Evolutionary conservation across 352 stramenopile species (phyloP).

Genomic region (Plasmopara muralis): DNA sequence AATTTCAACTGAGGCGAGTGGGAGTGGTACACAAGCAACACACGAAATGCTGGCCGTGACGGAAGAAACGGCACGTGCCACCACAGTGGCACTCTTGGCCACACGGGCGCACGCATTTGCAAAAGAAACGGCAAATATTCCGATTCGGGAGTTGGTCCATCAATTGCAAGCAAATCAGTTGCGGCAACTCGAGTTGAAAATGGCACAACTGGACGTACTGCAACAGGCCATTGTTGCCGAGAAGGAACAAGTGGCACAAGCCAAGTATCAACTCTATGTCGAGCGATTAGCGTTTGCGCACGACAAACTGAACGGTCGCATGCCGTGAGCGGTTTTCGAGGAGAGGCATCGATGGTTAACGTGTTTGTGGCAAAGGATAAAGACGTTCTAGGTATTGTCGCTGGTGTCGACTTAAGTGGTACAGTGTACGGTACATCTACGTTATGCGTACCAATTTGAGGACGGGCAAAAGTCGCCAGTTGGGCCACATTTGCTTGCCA

Average conservation of each 20-base stretch:
- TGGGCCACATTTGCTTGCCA: too few species aligned
- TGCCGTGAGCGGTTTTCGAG: background rate
- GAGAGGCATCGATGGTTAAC: too few species aligned
- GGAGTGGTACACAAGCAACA: slow-evolving; percentile 12
- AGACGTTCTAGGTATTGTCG: too few species aligned
- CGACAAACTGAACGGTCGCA: slow-evolving; percentile 33
- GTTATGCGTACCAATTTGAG: too few species aligned
- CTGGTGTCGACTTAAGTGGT: too few species aligned
- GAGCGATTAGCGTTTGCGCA: slow-evolving; percentile 57
- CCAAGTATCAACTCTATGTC: slow-evolving; percentile 68
- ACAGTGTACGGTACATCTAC: too few species aligned
- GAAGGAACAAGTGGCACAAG: slow-evolving; percentile 49
- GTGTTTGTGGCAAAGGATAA: too few species aligned
- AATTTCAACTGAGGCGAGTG: background rate
- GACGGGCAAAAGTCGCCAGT: too few species aligned
- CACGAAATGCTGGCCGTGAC: slow-evolving; percentile 58
- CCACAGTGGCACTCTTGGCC: slow-evolving; percentile 51
- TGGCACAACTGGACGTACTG: slow-evolving; percentile 58
- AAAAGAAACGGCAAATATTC: slow-evolving; percentile 30
- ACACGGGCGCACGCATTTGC: slow-evolving; percentile 43
- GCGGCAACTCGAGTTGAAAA: slow-evolving; percentile 73
- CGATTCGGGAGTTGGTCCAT: slow-evolving; percentile 45
- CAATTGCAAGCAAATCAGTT: slow-evolving; percentile 65
- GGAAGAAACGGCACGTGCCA: slow-evolving; percentile 56
- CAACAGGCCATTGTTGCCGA: slow-evolving; percentile 49